Percentiles rank a stretch among this genome's conserved stretches.
phyloP scores from a whole-genome alignment of 257 asterid genomes.

The Solanum pimpinellifolium region DNA sequence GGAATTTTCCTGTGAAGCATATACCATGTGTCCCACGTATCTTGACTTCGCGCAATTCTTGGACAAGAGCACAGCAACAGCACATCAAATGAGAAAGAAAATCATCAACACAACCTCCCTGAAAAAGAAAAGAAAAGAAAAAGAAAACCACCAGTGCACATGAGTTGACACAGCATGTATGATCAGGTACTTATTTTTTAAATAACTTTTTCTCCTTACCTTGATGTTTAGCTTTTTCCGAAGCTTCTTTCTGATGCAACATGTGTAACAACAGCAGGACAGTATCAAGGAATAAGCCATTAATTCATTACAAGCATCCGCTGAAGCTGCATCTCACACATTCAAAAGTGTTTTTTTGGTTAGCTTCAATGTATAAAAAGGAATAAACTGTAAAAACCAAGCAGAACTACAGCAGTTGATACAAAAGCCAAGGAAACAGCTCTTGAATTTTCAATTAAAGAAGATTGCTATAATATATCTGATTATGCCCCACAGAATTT shows the following conservation, averaged over 20 bases:
- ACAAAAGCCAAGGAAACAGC: neutral
- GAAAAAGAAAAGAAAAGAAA: conserved; percentile 2
- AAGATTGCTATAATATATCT: neutral
- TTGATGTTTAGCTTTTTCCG: conserved; percentile 51
- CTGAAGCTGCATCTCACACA: conserved; percentile 51
- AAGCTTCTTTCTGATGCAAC: conserved; percentile 77
- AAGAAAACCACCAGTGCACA: neutral
- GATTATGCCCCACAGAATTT: neutral
- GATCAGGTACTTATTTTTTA: neutral
- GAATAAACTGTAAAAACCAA: neutral
- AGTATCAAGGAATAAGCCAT: conserved; percentile 80
- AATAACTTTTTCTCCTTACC: conserved; percentile 18
- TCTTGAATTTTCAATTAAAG: neutral
- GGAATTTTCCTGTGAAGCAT: conserved; percentile 1
- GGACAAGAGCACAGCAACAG: conserved; percentile 94
- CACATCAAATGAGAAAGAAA: conserved; percentile 87
- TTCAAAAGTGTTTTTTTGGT: neutral
- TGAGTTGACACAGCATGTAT: neutral
- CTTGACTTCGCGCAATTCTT: conserved; percentile 81
- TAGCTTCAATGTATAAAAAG: neutral
- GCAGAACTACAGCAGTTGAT: neutral
- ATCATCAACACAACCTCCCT: conserved; percentile 83
- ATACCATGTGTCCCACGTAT: conserved; percentile 58
- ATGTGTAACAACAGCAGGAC: conserved; percentile 91
- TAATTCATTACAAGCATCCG: conserved; percentile 75